Evolutionary conservation across 83 land plant genomes (phyloP).

Genomic region (Thuja plicata): DNA sequence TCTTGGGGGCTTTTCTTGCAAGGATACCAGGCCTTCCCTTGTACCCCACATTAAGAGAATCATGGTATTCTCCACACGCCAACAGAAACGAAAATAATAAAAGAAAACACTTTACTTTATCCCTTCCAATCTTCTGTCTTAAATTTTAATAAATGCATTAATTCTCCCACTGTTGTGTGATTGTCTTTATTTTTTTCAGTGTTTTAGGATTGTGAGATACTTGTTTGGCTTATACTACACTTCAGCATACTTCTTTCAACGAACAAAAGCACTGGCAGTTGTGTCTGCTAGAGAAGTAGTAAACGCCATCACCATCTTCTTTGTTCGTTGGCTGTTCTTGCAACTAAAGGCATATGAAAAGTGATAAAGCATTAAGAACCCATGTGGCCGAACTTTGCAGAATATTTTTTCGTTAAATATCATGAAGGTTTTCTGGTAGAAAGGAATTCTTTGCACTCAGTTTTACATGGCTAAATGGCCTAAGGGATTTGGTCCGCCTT

Average conservation of each 20-base stretch:
- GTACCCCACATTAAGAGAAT: conserved; percentile 5
- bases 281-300: neutral
- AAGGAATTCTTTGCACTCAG: neutral
- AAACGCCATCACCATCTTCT: neutral
- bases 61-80: neutral
- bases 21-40: conserved; percentile 14
- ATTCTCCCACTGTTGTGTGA: neutral
- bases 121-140: neutral
- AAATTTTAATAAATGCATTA: neutral
- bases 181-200: neutral
- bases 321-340: conserved; percentile 6
- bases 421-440: neutral
- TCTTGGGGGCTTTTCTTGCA: conserved; percentile 1
- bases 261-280: neutral
- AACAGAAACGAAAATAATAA: neutral
- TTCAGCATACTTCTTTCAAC: conserved; percentile 4
- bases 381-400: neutral
- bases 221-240: conserved; percentile 14
- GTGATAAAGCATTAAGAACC: neutral
- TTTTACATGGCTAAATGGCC: neutral
- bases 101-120: neutral
- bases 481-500: neutral
- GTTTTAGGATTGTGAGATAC: conserved; percentile 3
- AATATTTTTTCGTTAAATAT: neutral
- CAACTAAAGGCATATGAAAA: neutral